Base-by-base conservation (phyloP, 2,329 filamentous ascomycete genomes). In the Neodidymelliopsis sp. region DNA sequence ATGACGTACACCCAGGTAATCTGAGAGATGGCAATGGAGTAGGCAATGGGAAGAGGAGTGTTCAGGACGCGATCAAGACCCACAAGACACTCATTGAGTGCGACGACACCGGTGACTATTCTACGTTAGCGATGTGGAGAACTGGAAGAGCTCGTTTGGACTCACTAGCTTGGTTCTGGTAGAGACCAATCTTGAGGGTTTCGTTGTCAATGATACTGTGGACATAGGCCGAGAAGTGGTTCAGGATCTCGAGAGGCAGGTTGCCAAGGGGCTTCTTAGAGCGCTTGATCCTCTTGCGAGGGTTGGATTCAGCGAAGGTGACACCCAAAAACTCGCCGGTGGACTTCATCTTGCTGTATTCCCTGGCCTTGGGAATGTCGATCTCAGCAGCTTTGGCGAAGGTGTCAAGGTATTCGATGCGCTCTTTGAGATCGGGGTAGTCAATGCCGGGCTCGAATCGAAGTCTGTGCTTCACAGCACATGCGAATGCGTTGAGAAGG, bases 1-100 rank as follows among this genome's bases (percentile, higher is more conserved):
- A 91, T 75, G 42, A 94, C 85, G 74, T 94, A 95, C 40, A 91
- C 82, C 84, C 89, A 92, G 23, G 90, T 90, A 66, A 94, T 93
- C 70, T 95, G 90, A 15, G 86, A 85, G 69, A 94, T 92, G 62
- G 89, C 84, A 62, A 95, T 94, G 57, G 83, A 85, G 77, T 95
- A 95, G 35, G 90, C 90, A 46, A 91, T 82, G 2, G 90, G 90
- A 0, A 95, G 81, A 1, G 90, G 90, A 0, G 90, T 95, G 70
- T 87, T 89, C 23, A 93, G 83, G 15, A 95, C 86, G 54, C 90
- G 87, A 66, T 94, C 89, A 36, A 85, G 85, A 49, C 86, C 85
- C 12, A 84, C 83, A 59, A 91, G 77, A 46, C 86, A 82, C 57
- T 95, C 90, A 66, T 89, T 90, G 43, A 95, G 76, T 4, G 81